Evolutionary conservation across 768 basidiomycete species (phyloP), one percentile per base, ranked within the genome.

Genomic region (Myochromella boudieri): DNA sequence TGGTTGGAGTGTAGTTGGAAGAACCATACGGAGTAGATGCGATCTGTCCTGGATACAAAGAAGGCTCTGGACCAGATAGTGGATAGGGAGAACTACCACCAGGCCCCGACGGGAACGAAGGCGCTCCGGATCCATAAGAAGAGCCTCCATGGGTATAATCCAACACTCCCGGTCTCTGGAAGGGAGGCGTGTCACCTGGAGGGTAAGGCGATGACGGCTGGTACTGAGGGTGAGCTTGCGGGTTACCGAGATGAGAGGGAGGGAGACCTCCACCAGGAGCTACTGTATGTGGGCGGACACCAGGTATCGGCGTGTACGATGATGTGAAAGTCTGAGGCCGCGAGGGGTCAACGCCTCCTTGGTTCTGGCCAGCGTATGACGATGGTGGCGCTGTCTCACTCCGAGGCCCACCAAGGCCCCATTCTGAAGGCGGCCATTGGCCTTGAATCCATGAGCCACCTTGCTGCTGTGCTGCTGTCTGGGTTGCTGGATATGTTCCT

Each of bases 391-490:
- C 54, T 27, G 46, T 34, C 55, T 12, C 20, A 48, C 36, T 46
- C n/a, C n/a, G n/a, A n/a, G n/a, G n/a, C 24, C 18, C 38, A 40
- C 52, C 48, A 3, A 62, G 42, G 15, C 65, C 59, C 75, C 74
- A 75, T 40, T 74, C 72, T 17, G 68, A 56, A 48, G 74, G 74
- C 21, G 75, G 72, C 75, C 74, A 75, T 42, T 48, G 53, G 2
- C 44, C 44, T 14, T 44, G 39, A 31, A 27, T 40, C 38, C 37
- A 44, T 11, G 39, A 1, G 15, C 49, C 44, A 26, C 32, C 22
- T 25, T 37, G 17, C 41, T 53, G 54, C 32, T 51, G 15, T 22
- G 42, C 11, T 31, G 49, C 9, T 29, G 47, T n/a, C 21, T 43
- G 48, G 32, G 22, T 48, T 10, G 21, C 15, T 15, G 43, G 3